phyloP scores from a whole-genome alignment of 2,329 filamentous ascomycete species.

The Nigrograna mackinnonii region DNA sequence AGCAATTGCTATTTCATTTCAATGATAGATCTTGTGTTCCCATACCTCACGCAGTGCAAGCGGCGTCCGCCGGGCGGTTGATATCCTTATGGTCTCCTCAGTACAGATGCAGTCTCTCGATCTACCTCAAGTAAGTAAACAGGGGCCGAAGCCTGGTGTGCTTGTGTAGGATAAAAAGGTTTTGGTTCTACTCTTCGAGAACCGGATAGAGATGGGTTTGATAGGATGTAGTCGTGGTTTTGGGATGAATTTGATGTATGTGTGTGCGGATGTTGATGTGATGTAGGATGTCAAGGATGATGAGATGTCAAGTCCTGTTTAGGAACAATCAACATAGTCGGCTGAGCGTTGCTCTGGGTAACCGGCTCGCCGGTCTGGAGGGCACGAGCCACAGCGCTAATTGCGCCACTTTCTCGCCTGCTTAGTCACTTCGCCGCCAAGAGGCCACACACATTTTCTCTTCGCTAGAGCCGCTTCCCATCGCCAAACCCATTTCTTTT shows the following conservation, averaged over 20 bases:
- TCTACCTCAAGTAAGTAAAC: constrained; percentile 39
- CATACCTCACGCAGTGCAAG: constrained; percentile 83
- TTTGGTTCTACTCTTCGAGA: constrained; percentile 3
- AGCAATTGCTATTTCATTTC: constrained; percentile 1
- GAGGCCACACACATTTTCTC: constrained; percentile 25
- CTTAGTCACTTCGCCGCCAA: constrained; percentile 11
- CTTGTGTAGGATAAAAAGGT: not conserved
- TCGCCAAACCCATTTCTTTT: too few relatives aligned
- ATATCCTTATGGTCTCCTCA: constrained; percentile 50
- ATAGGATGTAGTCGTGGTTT: not conserved
- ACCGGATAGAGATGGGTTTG: not conserved
- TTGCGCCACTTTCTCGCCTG: not conserved
- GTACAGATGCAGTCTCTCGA: constrained; percentile 44
- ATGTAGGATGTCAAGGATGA: constrained; percentile 8
- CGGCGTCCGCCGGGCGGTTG: constrained; percentile 74
- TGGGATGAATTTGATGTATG: constrained; percentile 1
- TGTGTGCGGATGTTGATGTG: constrained; percentile 5
- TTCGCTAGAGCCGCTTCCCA: constrained; percentile 13
- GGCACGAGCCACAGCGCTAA: not conserved
- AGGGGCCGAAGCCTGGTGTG: constrained; percentile 30
- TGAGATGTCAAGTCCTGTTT: constrained; percentile 8
- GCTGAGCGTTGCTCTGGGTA: not conserved
- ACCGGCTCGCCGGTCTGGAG: not conserved
- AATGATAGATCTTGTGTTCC: constrained; percentile 5
- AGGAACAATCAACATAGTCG: not conserved